Conservation (phyloP, 345 rosid species). For the Melaleuca quinquenervia region DNA sequence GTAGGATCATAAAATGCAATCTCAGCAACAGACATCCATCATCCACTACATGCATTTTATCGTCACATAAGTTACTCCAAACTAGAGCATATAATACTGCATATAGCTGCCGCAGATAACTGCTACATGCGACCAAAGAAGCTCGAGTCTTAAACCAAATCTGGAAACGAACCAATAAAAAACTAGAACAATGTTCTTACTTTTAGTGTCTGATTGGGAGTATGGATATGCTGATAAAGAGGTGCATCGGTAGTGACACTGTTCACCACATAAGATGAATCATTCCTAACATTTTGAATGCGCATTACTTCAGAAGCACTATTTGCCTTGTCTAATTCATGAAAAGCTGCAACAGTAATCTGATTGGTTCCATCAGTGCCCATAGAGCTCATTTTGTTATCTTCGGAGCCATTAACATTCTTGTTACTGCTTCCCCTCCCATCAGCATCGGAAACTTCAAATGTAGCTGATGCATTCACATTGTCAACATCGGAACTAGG, state of each 20-base stretch:
- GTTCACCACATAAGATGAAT: background rate
- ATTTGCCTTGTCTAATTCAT: slow-evolving; percentile 13
- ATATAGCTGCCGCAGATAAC: background rate
- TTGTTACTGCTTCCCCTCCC: slow-evolving; percentile 1
- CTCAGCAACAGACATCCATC: background rate
- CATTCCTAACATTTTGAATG: background rate
- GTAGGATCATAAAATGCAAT: background rate
- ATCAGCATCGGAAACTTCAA: slow-evolving; percentile 8
- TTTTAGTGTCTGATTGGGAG: background rate
- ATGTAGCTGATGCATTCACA: background rate
- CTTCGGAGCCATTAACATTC: slow-evolving; percentile 2
- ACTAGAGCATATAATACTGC: background rate
- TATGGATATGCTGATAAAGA: background rate
- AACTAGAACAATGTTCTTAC: background rate
- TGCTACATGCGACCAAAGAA: background rate
- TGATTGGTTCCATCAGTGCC: slow-evolving; percentile 13
- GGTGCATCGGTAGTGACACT: background rate
- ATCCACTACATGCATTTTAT: background rate
- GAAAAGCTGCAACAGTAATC: slow-evolving; percentile 6
- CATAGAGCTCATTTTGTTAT: slow-evolving; percentile 6
- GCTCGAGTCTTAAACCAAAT: background rate
- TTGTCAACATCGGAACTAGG: slow-evolving; percentile 12
- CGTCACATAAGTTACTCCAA: background rate
- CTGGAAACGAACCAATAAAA: background rate
- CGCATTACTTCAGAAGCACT: slow-evolving; percentile 2